A percentile compares a stretch with the other conserved stretches of the same genome.
Conservation (phyloP, 2,329 filamentous ascomycete genomes). For the Diaporthe citri region DNA sequence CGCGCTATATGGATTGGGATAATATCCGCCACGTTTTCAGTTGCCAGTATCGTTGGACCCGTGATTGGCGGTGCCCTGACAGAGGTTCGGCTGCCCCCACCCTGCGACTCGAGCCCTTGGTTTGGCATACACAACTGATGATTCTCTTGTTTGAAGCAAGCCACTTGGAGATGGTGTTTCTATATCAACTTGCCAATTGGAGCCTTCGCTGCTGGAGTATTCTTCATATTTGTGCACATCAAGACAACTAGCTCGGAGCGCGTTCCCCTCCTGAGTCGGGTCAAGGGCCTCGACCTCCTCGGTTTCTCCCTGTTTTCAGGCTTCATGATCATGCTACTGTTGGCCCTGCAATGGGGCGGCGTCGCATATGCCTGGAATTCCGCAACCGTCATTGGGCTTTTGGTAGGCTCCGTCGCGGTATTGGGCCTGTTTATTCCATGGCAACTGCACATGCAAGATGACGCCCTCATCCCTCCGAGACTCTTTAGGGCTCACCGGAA, state of each 20-base stretch:
- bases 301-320: constrained; percentile 55
- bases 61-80: constrained; percentile 14
- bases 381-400: constrained; percentile 50
- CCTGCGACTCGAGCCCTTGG: neutral
- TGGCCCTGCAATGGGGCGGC: constrained; percentile 59
- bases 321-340: constrained; percentile 53
- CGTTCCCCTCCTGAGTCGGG: constrained; percentile 51
- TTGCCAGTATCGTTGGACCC: constrained; percentile 11
- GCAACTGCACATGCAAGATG: constrained; percentile 55
- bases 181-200: constrained; percentile 30
- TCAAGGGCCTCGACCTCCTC: constrained; percentile 56
- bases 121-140: neutral
- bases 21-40: constrained; percentile 24
- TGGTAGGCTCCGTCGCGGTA: constrained; percentile 46
- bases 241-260: constrained; percentile 47
- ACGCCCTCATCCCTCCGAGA: constrained; percentile 62
- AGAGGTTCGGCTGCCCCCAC: neutral
- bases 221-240: constrained; percentile 52
- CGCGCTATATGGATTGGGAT: constrained; percentile 40
- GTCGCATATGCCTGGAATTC: constrained; percentile 52
- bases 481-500: constrained; percentile 60
- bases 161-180: constrained; percentile 3
- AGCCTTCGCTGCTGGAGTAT: constrained; percentile 40
- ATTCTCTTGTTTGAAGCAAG: neutral
- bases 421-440: constrained; percentile 47